Percentiles rank a stretch among this genome's conserved stretches.
Evolutionary conservation across 2,329 filamentous ascomycete species (phyloP).

Genomic region (Sphaerulina populicola): DNA sequence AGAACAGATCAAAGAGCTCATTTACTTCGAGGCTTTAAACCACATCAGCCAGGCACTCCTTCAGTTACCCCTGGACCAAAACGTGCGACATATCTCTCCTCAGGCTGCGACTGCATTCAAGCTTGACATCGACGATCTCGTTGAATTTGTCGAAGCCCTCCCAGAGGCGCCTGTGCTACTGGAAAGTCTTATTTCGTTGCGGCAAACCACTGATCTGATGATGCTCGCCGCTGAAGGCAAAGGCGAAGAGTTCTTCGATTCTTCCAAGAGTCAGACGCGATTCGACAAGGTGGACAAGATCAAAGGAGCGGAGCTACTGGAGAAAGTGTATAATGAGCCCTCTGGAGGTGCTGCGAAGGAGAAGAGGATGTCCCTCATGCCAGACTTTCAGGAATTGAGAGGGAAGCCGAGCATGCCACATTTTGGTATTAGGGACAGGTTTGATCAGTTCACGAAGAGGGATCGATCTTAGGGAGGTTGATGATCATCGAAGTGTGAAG

Average conservation of each 20-base stretch:
- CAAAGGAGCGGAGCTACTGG: conserved; percentile 79
- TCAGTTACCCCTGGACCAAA: conserved; percentile 62
- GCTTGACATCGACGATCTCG: conserved; percentile 74
- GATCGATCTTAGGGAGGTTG: conserved; percentile 16
- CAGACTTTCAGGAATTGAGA: conserved; percentile 20
- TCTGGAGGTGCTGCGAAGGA: conserved; percentile 7
- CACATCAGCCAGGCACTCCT: conserved; percentile 62
- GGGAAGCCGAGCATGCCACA: conserved; percentile 23
- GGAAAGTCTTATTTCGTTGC: conserved; percentile 83
- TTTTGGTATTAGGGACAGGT: conserved; percentile 21
- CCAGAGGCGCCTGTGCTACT: conserved; percentile 73
- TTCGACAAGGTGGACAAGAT: conserved; percentile 87
- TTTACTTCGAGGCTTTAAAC: conserved; percentile 91
- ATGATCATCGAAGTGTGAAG: background rate
- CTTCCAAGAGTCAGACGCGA: conserved; percentile 80
- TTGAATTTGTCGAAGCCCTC: conserved; percentile 76
- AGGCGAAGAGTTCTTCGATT: conserved; percentile 89
- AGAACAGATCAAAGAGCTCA: conserved; percentile 90
- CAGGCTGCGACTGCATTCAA: conserved; percentile 74
- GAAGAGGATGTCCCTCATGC: conserved; percentile 18
- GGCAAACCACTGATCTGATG: conserved; percentile 86
- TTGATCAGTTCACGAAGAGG: conserved; percentile 21
- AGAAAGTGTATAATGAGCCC: conserved; percentile 54
- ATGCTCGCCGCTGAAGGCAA: conserved; percentile 62
- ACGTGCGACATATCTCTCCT: conserved; percentile 78